Base-by-base conservation (phyloP, 2,329 filamentous ascomycete genomes). In the Dryadomyces quercivorus region DNA sequence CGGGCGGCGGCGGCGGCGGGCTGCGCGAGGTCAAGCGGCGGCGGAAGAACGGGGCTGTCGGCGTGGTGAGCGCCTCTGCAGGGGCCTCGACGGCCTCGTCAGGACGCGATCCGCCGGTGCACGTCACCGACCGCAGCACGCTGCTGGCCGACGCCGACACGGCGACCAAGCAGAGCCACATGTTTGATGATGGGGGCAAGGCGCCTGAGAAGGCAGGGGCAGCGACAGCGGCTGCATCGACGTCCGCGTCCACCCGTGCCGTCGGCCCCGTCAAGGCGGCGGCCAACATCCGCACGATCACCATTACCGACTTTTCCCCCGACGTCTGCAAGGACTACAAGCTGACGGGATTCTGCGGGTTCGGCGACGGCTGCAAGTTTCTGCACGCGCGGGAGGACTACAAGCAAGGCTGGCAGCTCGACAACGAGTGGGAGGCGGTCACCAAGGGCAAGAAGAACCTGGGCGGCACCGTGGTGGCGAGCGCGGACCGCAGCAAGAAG, bases 321-420 rank as follows among this genome's bases (percentile, higher is more conserved):
- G 92, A 97, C 61, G 87, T 95, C 0, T 98, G 93, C 70, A 97
- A 97, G 67, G 93, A 97, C 51, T 67, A 66, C 55, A 68, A 69
- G 56, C 59, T 63, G 59, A 87, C 72, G 21, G 83, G 80, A 0
- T 83, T 82, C 64, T 85, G 80, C 61, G 80, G 68, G 0, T 70
- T 70, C 20, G 85, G 86, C 31, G 88, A 93, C 65, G 83, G 77
- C 58, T 95, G 91, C 73, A 95, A 90, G 64, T 93, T 84, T 64
- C 64, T 89, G 0, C 88, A 93, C 63, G 81, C 81, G 5, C 75
- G 88, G 56, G 84, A 88, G 63, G 86, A 89, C 67, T 86, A 88
- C 65, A 89, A 92, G 62, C 86, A 91, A 65, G 93, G 93, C 2
- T 98, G 93, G 93, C 89, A 97, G 67, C 76, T 98, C 5, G 93